A percentile compares a stretch with the other conserved stretches of the same genome.
phyloP scores from a whole-genome alignment of 1,284 basidiomycete genomes.

The Pterulicium gracile region DNA sequence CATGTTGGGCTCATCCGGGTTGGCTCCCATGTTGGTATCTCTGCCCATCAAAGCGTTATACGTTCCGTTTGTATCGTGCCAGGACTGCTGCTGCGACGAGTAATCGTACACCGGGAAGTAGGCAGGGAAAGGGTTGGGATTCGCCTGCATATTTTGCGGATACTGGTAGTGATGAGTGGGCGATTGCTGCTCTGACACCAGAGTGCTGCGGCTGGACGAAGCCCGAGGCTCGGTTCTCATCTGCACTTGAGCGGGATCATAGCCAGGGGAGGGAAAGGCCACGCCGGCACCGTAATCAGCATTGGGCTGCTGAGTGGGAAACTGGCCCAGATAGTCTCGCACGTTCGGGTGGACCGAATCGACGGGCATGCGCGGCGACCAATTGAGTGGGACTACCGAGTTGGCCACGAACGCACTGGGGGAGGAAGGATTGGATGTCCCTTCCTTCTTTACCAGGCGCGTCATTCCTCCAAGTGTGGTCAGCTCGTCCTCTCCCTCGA shows the following conservation, averaged over 20 bases:
- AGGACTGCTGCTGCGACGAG: neutral
- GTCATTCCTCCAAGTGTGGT: slow-evolving; percentile 62
- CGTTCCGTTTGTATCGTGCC: neutral
- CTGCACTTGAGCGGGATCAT: neutral
- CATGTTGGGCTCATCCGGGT: neutral
- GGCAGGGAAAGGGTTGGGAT: slow-evolving; percentile 1
- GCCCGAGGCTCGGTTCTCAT: neutral
- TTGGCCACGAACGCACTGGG: neutral
- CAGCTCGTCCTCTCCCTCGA: slow-evolving; percentile 58
- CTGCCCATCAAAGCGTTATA: neutral
- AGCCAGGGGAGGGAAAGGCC: neutral
- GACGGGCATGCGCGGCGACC: neutral
- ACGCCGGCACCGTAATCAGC: neutral
- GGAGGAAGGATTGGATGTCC: neutral
- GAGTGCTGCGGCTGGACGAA: neutral
- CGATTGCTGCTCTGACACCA: neutral
- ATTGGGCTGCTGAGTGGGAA: neutral
- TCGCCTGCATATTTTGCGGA: too few species aligned
- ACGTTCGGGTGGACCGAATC: neutral
- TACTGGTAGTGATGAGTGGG: neutral
- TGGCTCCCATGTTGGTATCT: neutral
- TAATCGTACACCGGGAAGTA: slow-evolving; percentile 3
- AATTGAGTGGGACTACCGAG: neutral
- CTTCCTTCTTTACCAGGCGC: slow-evolving; percentile 45
- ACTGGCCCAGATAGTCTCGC: neutral